Evolutionary conservation across 1,284 basidiomycete genomes (phyloP), one percentile per base, ranked within the genome.

Genomic region (Tilletiopsis washingtonensis): DNA sequence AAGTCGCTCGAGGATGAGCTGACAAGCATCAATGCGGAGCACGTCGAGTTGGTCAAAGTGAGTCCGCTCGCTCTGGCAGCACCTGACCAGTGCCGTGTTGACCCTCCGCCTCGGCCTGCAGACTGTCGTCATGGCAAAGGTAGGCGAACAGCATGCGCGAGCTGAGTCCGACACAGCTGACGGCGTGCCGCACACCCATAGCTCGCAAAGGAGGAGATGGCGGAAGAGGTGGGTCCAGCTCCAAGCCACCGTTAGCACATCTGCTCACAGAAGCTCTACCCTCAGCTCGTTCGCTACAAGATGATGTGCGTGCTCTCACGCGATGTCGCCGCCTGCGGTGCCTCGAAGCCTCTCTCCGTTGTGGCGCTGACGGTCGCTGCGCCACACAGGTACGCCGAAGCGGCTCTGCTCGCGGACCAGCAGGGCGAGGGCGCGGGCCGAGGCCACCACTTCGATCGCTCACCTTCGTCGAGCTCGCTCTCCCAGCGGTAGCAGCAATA

Each of bases 141-240:
- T 34, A 17, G 17, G 32, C 17, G 12, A 34, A 34, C 17, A 12
- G 12, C 32, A n/a, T n/a, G n/a, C n/a, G n/a, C n/a, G n/a, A n/a
- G n/a, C n/a, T n/a, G n/a, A n/a, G n/a, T n/a, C n/a, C n/a, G n/a
- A n/a, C n/a, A n/a, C n/a, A n/a, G n/a, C n/a, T n/a, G n/a, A n/a
- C n/a, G n/a, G n/a, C n/a, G n/a, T n/a, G n/a, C n/a, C n/a, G n/a
- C n/a, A n/a, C n/a, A n/a, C n/a, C 17, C 17, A 34, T 17, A 34
- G 32, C 56, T 73, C 20, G 69, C 65, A 19, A 69, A 70, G 40
- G 70, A 73, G 20, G 70, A 73, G 37, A 70, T 70, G 61, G 70
- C 65, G 0, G 68, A 73, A 34, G 67, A 55, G 42, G 9, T 53
- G 40, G 19, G 17, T 26, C 24, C 3, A n/a, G n/a, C 39, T 40